Base-by-base conservation (phyloP, 2,329 filamentous ascomycete genomes). In the Trichophyton simii region DNA sequence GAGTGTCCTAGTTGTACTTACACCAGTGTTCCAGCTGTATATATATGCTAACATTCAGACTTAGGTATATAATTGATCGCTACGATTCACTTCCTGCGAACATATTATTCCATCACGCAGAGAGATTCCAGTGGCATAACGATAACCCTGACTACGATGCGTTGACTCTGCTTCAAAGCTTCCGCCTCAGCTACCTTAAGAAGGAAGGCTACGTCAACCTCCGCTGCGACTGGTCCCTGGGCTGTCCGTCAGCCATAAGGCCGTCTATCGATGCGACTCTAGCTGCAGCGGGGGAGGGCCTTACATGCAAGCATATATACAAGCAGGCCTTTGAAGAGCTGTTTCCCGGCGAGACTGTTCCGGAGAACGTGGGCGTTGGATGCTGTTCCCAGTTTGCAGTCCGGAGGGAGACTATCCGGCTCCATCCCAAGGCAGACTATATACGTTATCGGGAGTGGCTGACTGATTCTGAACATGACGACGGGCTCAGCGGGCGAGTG, bases 331-430 rank as follows among this genome's bases (percentile, higher is more conserved):
- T 78, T 77, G 71, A 70, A 1, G 76, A 80, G 66, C 66, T 80
- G 9, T 79, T 80, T 64, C 77, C 77, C 2, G 68, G 72, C 48
- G 72, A 74, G 41, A 71, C 72, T 1, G 71, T 79, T 13, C 78
- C 77, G 1, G 66, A 72, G n/a, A 78, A 83, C 0, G 76, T 86
- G 0, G 78, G 82, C 1, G 82, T 85, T 65, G 80, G 83, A 2
- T 86, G 83, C 68, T 86, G 84, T 67, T 82, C 81, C 2, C 84
- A 87, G 66, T 86, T 87, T 67, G 84, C 83, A 6, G 71, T 86
- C 2, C 82, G 80, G 6, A 72, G 79, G 1, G 81, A 84, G 52
- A 77, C 81, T 3, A 82, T 86, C 60, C 78, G 73, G 8, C 73
- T 77, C 1, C 78, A 80, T 34, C 80, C 82, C 1, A 75, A 77